Base-by-base conservation (phyloP, 345 rosid species). In the Gynandropsis gynandra region DNA sequence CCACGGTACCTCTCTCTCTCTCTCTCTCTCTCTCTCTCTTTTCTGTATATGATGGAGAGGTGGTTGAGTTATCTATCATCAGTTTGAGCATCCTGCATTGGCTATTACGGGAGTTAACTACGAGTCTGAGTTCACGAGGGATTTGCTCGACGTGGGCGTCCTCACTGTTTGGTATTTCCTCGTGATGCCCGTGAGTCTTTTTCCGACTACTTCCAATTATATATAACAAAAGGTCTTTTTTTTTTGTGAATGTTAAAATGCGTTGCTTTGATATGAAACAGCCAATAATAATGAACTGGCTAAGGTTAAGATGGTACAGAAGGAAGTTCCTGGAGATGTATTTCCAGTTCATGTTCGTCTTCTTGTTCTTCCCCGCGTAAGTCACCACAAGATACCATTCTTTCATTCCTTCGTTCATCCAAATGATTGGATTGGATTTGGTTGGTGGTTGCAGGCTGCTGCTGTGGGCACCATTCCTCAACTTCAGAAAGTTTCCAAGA, bases 241-340 rank as follows among this genome's bases (percentile, higher is more conserved):
- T 19, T 47, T 52, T 10, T 52, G 0, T 10, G 21, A 7, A 36
- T 36, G 17, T 37, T 56, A 14, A 35, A 20, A 7, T 52, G 47
- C 49, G 45, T 9, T 42, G 62, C 12, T 48, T 66, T 18, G 36
- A 41, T n/a, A n/a, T n/a, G n/a, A 47, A 56, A 51, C 73, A 90
- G 95, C 98, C 95, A 42, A 76, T 90, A 68, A 80, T 87, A 62
- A 77, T 87, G 95, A 86, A 87, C 74, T 86, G 95, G 95, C 72
- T 83, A 7, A 72, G 98, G 72, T 51, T 76, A 59, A 83, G 92
- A 62, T 77, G 84, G 94, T 90, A 90, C 72, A 81, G 67, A 60
- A 81, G 96, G 62, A 87, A 84, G 29, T 74, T 82, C 10, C 31
- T 87, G 34, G 92, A 90, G 68, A 90, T 79, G 96, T 84, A 82